phyloP scores from a whole-genome alignment of 305 asterid genomes.

The Fraxinus nigra region DNA sequence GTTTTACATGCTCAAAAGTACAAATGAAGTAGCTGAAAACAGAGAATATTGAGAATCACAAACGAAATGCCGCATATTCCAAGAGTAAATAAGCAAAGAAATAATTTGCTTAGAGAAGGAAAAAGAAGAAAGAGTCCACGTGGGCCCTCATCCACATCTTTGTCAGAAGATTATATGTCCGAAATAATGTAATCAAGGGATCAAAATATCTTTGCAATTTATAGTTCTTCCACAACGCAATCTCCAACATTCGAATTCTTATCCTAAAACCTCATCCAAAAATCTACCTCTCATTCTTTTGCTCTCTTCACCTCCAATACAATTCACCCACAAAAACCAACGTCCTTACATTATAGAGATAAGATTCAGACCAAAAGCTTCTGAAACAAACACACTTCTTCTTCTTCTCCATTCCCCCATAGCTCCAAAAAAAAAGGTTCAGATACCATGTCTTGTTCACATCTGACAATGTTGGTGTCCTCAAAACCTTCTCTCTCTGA shows the following conservation, averaged over 20 bases:
- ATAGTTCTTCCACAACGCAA: constrained; percentile 21
- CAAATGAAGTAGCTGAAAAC: background rate
- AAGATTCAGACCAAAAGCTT: constrained; percentile 21
- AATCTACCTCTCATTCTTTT: constrained; percentile 56
- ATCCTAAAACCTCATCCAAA: constrained; percentile 70
- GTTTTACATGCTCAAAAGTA: background rate
- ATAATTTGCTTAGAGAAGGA: background rate
- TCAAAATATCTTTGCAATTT: background rate
- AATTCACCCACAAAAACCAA: constrained; percentile 37
- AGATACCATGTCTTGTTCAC: constrained; percentile 45
- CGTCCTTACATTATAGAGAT: constrained; percentile 34
- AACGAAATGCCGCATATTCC: constrained; percentile 17
- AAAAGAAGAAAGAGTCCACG: background rate
- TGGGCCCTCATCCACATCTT: background rate
- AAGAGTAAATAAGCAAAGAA: background rate
- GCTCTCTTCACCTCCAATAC: constrained; percentile 19
- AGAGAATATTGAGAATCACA: background rate
- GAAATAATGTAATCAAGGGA: background rate
- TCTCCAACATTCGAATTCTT: constrained; percentile 48
- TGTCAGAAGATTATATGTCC: background rate
- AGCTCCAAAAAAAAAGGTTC: constrained; percentile 7
- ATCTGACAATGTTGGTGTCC: constrained; percentile 49
- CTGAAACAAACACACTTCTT: constrained; percentile 10
- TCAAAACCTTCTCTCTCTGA: constrained; percentile 66
- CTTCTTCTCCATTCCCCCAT: constrained; percentile 31